Percentiles rank a stretch among this genome's conserved stretches.
These are phyloP conservation scores for Xylaria telfairii DNA, from an alignment of 495 filamentous ascomycete genomes.

Conservation along the genomic window DNA sequence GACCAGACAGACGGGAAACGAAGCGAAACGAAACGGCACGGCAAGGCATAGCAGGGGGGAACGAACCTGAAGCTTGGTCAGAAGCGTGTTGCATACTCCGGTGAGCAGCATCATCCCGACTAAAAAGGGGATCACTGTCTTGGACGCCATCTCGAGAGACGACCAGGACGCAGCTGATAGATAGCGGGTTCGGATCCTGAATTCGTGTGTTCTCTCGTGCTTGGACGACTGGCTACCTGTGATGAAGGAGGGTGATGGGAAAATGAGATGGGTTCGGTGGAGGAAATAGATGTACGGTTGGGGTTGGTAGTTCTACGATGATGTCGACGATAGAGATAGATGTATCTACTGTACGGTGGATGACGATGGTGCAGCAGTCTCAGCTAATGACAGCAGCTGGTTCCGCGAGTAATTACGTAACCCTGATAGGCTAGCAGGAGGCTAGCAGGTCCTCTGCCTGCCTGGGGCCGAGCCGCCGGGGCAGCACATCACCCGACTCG, in stretches of 20 bases:
- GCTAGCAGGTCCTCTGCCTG: neutral
- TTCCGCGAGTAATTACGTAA: neutral
- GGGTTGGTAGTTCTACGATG: neutral
- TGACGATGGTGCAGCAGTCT: too few species aligned
- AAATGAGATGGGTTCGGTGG: neutral
- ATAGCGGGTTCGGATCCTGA: neutral
- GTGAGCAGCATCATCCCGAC: conserved; percentile 89
- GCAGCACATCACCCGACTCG: conserved; percentile 11
- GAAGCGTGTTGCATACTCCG: conserved; percentile 94
- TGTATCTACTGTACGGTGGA: too few species aligned
- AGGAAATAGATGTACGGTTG: neutral
- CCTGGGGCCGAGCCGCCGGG: neutral
- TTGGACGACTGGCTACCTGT: neutral
- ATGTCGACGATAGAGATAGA: conserved; percentile 6
- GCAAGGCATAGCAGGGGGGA: neutral
- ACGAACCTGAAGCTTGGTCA: conserved; percentile 92
- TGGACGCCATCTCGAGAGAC: conserved; percentile 47
- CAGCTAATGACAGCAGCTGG: too few species aligned
- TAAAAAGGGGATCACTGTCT: conserved; percentile 76
- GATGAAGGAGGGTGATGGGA: neutral
- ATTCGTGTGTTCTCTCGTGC: neutral
- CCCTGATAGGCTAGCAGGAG: neutral
- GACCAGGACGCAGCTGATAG: conserved; percentile 18
- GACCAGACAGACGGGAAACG: neutral
- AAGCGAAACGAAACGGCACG: too few species aligned